A percentile compares a stretch with the other conserved stretches of the same genome.
phyloP scores from a whole-genome alignment of 2,329 filamentous ascomycete species.

The Cercospora sesami region DNA sequence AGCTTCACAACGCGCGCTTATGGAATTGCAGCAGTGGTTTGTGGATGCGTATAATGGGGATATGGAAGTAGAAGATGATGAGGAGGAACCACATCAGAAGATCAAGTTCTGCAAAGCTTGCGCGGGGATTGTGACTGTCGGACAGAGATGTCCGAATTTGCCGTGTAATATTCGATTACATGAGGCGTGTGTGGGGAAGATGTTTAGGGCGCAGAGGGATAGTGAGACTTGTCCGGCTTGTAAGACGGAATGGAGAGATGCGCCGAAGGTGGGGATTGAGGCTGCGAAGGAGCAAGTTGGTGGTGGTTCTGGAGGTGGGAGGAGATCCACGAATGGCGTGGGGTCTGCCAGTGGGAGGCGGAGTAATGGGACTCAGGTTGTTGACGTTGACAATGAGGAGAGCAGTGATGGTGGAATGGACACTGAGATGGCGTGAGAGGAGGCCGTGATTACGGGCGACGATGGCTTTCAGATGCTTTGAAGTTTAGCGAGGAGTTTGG shows the following conservation, averaged over 20 bases:
- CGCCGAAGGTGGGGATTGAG: constrained; percentile 56
- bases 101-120: constrained; percentile 89
- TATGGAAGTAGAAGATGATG: constrained; percentile 53
- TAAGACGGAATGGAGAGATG: constrained; percentile 53
- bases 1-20: constrained; percentile 72
- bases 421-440: constrained; percentile 11
- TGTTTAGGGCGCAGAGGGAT: constrained; percentile 64
- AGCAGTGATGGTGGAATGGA: constrained; percentile 26
- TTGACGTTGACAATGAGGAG: constrained; percentile 21
- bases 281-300: constrained; percentile 37
- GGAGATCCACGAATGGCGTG: constrained; percentile 24
- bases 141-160: constrained; percentile 70
- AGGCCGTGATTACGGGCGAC: not conserved
- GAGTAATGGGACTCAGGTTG: constrained; percentile 20
- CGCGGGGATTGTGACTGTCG: constrained; percentile 82
- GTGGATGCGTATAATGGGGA: constrained; percentile 86
- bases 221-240: constrained; percentile 64
- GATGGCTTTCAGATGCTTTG: not conserved
- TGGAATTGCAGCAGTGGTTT: constrained; percentile 84
- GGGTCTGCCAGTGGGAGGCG: constrained; percentile 17
- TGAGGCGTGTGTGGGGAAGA: constrained; percentile 70
- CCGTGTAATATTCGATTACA: constrained; percentile 73
- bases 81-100: constrained; percentile 57
- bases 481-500: constrained; percentile 25
- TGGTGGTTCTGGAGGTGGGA: constrained; percentile 7